phyloP scores from a whole-genome alignment of 345 rosid species.

The Moringa oleifera region DNA sequence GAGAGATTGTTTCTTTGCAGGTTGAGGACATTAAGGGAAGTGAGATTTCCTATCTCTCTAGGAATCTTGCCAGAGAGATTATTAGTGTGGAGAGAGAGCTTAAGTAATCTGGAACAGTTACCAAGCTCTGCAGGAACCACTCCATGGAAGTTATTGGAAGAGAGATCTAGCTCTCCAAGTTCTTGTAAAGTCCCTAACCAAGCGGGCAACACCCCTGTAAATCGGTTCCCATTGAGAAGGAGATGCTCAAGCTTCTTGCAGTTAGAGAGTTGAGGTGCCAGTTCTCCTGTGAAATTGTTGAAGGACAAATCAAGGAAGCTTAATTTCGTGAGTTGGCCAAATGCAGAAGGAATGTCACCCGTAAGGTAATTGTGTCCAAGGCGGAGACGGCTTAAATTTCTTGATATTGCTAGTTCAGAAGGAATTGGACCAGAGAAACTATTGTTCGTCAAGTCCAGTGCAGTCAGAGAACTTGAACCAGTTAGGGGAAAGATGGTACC shows the following conservation, averaged over 20 bases:
- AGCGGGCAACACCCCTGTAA: conserved; percentile 54
- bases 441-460: conserved; percentile 77
- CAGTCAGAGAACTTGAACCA: conserved; percentile 51
- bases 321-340: conserved; percentile 55
- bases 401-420: conserved; percentile 43
- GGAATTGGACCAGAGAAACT: conserved; percentile 65
- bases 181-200: conserved; percentile 67
- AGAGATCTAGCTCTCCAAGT: conserved; percentile 79
- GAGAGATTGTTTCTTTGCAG: conserved; percentile 67
- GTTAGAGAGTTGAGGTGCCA: conserved; percentile 43
- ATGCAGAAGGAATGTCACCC: conserved; percentile 53
- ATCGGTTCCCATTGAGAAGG: conserved; percentile 55
- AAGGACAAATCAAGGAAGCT: conserved; percentile 69
- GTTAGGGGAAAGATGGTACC: conserved; percentile 62
- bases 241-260: conserved; percentile 56
- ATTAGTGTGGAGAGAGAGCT: conserved; percentile 64
- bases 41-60: conserved; percentile 56
- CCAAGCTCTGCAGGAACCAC: conserved; percentile 59
- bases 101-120: conserved; percentile 54
- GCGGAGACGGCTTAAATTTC: conserved; percentile 56
- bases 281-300: conserved; percentile 53
- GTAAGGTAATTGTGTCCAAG: conserved; percentile 64
- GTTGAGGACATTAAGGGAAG: conserved; percentile 70
- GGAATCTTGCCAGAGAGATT: conserved; percentile 63
- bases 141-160: conserved; percentile 61